Percentiles rank a stretch among this genome's conserved stretches.
Evolutionary conservation across 805 yeast species (phyloP).

Genomic region (Candida nitratophila): DNA sequence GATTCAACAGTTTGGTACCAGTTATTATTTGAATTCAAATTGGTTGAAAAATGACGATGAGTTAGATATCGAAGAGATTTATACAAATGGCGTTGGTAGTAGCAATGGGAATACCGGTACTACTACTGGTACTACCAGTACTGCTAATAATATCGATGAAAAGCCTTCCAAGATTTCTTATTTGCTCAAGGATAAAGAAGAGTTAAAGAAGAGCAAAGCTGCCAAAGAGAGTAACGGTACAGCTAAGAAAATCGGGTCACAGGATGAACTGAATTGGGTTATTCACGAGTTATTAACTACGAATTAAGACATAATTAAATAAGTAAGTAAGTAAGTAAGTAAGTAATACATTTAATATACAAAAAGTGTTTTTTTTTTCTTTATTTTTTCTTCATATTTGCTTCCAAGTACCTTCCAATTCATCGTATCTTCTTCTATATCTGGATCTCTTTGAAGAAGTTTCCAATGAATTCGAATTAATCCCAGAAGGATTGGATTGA

Average conservation of each 20-base stretch:
- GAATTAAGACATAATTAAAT: not conserved
- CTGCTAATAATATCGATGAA: not conserved
- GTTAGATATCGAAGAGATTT: not conserved
- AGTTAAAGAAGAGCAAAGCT: not conserved
- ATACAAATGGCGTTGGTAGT: not conserved
- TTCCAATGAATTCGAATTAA: not conserved
- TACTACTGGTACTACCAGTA: not conserved
- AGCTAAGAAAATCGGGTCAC: conserved; percentile 25
- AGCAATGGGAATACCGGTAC: too few species aligned
- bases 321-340: not conserved
- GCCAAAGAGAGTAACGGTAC: not conserved
- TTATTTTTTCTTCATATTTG: conserved; percentile 1
- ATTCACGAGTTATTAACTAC: conserved; percentile 19
- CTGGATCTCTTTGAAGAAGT: not conserved
- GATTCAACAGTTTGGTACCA: conserved; percentile 61
- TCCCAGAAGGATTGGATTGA: conserved; percentile 22
- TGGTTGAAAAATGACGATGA: conserved; percentile 54
- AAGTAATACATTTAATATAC: not conserved
- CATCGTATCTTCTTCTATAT: conserved; percentile 24
- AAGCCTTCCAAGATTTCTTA: conserved; percentile 1
- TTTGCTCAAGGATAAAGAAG: conserved; percentile 1
- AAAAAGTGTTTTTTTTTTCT: too few species aligned
- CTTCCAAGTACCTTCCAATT: conserved; percentile 29
- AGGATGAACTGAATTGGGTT: conserved; percentile 66
- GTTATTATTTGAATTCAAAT: conserved; percentile 39